These are phyloP conservation scores for Dactylellina cionopaga DNA, from an alignment of 2,329 filamentous ascomycete genomes.

Conservation along the genomic window DNA sequence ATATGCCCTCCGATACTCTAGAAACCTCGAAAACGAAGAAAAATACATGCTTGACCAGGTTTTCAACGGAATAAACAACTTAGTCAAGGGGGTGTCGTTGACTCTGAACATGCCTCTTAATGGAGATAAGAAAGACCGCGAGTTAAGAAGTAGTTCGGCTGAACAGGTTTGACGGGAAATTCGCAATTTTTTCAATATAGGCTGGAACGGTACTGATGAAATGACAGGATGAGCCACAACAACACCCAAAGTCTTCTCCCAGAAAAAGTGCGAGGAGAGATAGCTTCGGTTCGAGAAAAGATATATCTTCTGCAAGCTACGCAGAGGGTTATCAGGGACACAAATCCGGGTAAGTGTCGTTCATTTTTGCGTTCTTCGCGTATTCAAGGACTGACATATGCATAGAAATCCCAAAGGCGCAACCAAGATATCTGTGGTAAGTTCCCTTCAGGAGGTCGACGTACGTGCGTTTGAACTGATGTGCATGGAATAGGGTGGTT, in stretches of 20 bases:
- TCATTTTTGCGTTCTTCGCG: not conserved
- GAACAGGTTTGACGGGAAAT: not conserved
- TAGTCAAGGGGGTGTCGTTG: not conserved
- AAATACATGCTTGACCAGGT: slow-evolving; percentile 25
- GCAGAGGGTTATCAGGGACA: slow-evolving; percentile 7
- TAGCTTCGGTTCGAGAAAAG: too few species aligned
- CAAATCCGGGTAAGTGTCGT: slow-evolving; percentile 23
- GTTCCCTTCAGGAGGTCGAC: not conserved
- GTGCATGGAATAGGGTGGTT: slow-evolving; percentile 1
- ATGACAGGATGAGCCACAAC: too few species aligned
- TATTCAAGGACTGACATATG: not conserved
- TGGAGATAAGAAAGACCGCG: slow-evolving; percentile 25
- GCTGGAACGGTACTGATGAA: too few species aligned
- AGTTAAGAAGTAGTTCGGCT: not conserved
- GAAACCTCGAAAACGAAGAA: slow-evolving; percentile 5
- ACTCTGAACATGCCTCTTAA: slow-evolving; percentile 25
- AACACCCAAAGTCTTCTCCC: slow-evolving; percentile 12
- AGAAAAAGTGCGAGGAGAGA: not conserved
- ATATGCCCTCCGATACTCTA: slow-evolving; percentile 22
- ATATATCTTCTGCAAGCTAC: not conserved
- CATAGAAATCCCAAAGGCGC: slow-evolving; percentile 30
- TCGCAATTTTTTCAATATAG: not conserved
- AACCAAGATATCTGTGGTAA: slow-evolving; percentile 7
- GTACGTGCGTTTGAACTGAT: not conserved
- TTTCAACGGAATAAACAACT: not conserved